Conservation (phyloP, 2,329 filamentous ascomycete genomes). For the Fusarium sp. region DNA sequence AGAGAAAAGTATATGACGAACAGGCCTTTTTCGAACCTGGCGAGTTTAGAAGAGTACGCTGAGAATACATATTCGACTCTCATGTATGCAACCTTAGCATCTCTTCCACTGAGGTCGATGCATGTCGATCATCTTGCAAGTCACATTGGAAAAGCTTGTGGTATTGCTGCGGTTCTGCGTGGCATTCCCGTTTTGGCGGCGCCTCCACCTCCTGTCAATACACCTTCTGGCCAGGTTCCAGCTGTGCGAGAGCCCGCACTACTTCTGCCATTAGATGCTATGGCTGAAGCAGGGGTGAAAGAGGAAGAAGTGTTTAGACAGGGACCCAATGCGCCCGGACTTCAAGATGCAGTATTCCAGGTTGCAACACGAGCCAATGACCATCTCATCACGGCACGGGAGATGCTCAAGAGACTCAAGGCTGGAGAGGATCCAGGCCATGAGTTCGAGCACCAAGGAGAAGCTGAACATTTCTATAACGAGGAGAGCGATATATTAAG, state of each 20-base stretch:
- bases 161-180: conserved; percentile 87
- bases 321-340: conserved; percentile 80
- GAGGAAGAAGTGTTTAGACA: conserved; percentile 91
- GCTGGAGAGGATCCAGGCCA: conserved; percentile 82
- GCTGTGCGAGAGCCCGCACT: conserved; percentile 66
- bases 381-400: conserved; percentile 91
- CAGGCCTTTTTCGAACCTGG: conserved; percentile 80
- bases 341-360: conserved; percentile 90
- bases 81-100: conserved; percentile 86
- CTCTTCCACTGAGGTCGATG: conserved; percentile 82
- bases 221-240: conserved; percentile 55
- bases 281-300: conserved; percentile 82
- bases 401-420: conserved; percentile 87
- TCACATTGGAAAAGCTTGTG: conserved; percentile 93
- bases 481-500: conserved; percentile 53
- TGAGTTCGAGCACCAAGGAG: conserved; percentile 87
- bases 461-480: conserved; percentile 73
- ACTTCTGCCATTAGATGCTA: conserved; percentile 87
- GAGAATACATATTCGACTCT: conserved; percentile 96
- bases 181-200: conserved; percentile 91
- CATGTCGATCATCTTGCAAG: conserved; percentile 93
- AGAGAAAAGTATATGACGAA: conserved; percentile 87
- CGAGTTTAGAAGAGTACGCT: conserved; percentile 85
- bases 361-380: conserved; percentile 96
- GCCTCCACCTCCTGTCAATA: conserved; percentile 63